Base-by-base conservation (phyloP, 768 basidiomycete species). In the Porphyrellus cyaneotinctus region DNA sequence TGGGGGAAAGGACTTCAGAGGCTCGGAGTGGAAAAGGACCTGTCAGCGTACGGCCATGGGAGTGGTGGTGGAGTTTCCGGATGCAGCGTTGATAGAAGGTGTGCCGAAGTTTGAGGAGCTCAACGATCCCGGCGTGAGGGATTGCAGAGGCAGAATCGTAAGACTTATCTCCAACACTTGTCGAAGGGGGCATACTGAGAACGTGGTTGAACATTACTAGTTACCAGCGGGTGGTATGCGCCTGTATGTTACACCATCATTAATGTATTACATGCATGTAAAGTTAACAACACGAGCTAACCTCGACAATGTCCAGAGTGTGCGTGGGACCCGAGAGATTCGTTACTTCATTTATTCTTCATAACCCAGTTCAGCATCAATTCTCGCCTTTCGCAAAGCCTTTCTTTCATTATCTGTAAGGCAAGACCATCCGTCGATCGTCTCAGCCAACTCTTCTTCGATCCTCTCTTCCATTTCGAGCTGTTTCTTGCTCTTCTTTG, bases 401-500 rank as follows among this genome's bases (percentile, higher is more conserved):
- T 71, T 79, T 67, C 83, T 68, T 57, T 80, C 75, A 20, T 72
- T 69, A 43, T 70, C 70, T 12, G 61, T 58, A 47, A 70, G 64
- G 31, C 69, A 64, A 31, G 77, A 76, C 71, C 86, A 80, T 17
- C 87, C 88, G 12, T 87, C 87, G 4, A 87, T 72, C 38, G 75
- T 82, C 56, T 91, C 88, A 23, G 85, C 74, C 52, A 91, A 69
- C 70, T 91, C 88, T 66, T 87, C 81, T 64, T 90, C 88, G 79
- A 89, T 89, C 61, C 77, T 79, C 66, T 91, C 88, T 69, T 91
- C 88, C 62, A 79, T 69, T 61, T 83, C 80, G 22, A 87, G 68
- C 69, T 88, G 81, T 65, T 90, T 91, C 75, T 89, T 89, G 47
- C 81, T 84, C 74, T 91, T 91, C 71, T 83, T 87, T 56, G 77